phyloP scores from a whole-genome alignment of 1,284 basidiomycete species.

The Marasmius tenuissimus region DNA sequence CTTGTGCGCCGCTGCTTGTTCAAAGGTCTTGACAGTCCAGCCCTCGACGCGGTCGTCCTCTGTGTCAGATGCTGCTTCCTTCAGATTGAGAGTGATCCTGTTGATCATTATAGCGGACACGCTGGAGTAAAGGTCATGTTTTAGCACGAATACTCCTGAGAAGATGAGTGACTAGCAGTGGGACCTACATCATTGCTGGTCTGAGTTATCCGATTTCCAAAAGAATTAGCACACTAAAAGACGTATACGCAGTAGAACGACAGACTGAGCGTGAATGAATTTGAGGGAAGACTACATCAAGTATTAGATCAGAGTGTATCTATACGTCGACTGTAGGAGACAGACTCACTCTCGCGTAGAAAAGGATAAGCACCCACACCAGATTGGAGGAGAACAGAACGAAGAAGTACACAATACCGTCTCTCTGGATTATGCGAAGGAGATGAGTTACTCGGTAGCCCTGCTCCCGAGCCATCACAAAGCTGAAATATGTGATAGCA shows the following conservation, averaged over 20 bases:
- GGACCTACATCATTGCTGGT: conserved; percentile 8
- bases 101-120: conserved; percentile 22
- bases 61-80: conserved; percentile 3
- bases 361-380: conserved; percentile 19
- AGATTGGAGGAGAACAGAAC: conserved; percentile 23
- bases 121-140: background rate
- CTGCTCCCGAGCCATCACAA: background rate
- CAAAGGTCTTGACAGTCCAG: background rate
- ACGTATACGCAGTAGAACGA: background rate
- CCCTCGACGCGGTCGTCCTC: background rate
- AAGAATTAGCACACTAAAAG: background rate
- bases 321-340: background rate
- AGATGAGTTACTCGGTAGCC: background rate
- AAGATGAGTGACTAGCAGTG: background rate
- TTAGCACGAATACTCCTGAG: background rate
- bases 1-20: background rate
- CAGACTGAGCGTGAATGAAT: conserved; percentile 16
- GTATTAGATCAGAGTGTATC: background rate
- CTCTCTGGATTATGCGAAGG: conserved; percentile 16
- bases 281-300: conserved; percentile 10
- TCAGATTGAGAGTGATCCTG: conserved; percentile 22
- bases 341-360: conserved; percentile 18
- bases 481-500: background rate
- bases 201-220: background rate
- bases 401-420: conserved; percentile 22